Percentiles rank a stretch among this genome's conserved stretches.
Conservation (phyloP, 2,329 filamentous ascomycete genomes). For the Pyrenochaeta sp. region DNA sequence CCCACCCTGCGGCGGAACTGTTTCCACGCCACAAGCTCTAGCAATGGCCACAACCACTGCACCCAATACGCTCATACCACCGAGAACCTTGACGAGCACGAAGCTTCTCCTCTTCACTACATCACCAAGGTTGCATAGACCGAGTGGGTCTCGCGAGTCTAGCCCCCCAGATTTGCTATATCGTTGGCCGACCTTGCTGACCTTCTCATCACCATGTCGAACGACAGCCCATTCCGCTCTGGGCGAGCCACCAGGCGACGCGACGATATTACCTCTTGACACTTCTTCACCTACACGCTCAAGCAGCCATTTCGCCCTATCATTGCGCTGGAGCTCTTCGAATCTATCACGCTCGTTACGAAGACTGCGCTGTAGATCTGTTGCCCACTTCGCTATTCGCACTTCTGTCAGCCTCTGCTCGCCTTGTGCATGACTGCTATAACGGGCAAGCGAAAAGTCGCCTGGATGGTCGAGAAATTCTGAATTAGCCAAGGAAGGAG, state of each 20-base stretch:
- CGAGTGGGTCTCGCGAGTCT: constrained; percentile 78
- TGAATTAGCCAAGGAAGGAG: constrained; percentile 40
- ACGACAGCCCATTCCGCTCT: constrained; percentile 48
- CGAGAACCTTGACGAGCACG: constrained; percentile 75
- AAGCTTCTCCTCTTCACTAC: constrained; percentile 71
- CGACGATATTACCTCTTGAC: constrained; percentile 38
- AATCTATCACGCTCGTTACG: constrained; percentile 76
- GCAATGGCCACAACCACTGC: constrained; percentile 67
- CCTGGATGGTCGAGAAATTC: constrained; percentile 35
- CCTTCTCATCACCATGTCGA: constrained; percentile 34
- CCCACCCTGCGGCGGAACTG: constrained; percentile 34
- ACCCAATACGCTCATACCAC: constrained; percentile 77
- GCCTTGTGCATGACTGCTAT: constrained; percentile 61
- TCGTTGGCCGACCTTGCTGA: constrained; percentile 30
- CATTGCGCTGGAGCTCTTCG: constrained; percentile 65
- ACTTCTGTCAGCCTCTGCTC: constrained; percentile 72
- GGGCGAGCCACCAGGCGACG: constrained; percentile 32
- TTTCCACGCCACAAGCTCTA: constrained; percentile 46
- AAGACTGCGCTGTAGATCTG: constrained; percentile 79
- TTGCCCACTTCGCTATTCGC: constrained; percentile 82
- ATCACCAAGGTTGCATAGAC: constrained; percentile 74
- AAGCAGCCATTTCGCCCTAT: constrained; percentile 75
- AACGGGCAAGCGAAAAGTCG: constrained; percentile 54
- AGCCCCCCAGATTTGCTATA: constrained; percentile 42
- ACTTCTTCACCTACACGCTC: constrained; percentile 74